A percentile compares a stretch with the other conserved stretches of the same genome.
These are phyloP conservation scores for Colletotrichum brevisporum DNA, from an alignment of 2,329 filamentous ascomycete species.

Conservation along the genomic window DNA sequence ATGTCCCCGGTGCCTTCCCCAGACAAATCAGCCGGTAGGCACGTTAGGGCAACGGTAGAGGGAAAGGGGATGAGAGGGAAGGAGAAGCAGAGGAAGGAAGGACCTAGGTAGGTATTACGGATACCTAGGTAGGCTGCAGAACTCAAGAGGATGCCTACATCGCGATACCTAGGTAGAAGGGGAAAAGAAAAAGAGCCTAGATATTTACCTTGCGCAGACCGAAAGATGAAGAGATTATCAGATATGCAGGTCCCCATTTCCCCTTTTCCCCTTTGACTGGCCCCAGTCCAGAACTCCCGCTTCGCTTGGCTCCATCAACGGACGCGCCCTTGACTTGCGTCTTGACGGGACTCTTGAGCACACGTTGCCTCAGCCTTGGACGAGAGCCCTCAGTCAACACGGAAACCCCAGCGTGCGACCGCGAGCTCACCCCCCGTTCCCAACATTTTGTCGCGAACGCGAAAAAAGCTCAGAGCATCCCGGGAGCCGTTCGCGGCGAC, in stretches of 20 bases:
- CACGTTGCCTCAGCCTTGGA: slow-evolving; percentile 24
- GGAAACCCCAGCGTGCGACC: too few species aligned
- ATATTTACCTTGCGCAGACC: not conserved
- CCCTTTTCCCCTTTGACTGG: slow-evolving; percentile 12
- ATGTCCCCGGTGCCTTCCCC: slow-evolving; percentile 31
- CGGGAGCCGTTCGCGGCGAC: slow-evolving; percentile 19
- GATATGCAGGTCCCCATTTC: slow-evolving; percentile 16
- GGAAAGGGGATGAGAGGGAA: slow-evolving; percentile 11
- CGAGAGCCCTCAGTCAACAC: not conserved
- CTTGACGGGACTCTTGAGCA: slow-evolving; percentile 8
- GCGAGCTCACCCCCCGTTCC: slow-evolving; percentile 14
- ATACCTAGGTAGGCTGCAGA: not conserved
- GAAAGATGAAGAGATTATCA: not conserved
- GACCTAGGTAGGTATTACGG: too few species aligned
- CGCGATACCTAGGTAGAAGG: not conserved
- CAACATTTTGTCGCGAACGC: slow-evolving; percentile 40
- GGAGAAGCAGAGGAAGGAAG: not conserved
- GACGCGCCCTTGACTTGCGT: not conserved
- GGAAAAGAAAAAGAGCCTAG: slow-evolving; percentile 4
- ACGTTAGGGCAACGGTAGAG: not conserved
- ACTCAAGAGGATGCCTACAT: too few species aligned
- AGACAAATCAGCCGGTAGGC: slow-evolving; percentile 7
- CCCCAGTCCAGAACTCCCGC: slow-evolving; percentile 3
- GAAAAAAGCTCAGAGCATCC: slow-evolving; percentile 34
- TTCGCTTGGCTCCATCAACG: not conserved